phyloP scores from a whole-genome alignment of 2,329 filamentous ascomycete species.

The Calonectria hawksworthii region DNA sequence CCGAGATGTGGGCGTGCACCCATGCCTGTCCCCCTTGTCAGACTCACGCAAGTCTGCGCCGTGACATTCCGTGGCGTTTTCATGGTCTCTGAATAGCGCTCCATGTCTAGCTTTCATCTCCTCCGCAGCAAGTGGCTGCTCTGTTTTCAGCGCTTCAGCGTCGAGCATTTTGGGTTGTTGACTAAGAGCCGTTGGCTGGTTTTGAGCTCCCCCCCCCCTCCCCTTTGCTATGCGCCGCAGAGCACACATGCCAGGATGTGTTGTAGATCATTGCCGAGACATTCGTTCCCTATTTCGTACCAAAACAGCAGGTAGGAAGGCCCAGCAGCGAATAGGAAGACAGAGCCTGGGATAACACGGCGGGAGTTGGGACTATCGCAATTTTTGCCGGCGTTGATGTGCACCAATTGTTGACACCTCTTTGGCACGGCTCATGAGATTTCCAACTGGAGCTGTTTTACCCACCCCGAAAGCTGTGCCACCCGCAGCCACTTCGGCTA shows the following conservation, averaged over 20 bases:
- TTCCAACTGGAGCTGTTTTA: neutral
- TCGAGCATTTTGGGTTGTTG: neutral
- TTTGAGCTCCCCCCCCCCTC: neutral
- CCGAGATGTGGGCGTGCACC: slow-evolving; percentile 12
- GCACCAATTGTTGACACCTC: neutral
- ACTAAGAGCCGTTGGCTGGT: too few relatives aligned
- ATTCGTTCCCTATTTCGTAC: neutral
- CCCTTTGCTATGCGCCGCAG: neutral
- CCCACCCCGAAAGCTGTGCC: neutral
- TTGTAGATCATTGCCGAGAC: slow-evolving; percentile 9
- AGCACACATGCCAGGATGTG: neutral
- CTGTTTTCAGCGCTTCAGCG: neutral
- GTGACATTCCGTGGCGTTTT: neutral
- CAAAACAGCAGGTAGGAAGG: neutral
- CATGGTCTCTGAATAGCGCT: neutral
- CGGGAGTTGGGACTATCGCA: neutral
- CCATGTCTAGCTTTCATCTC: neutral
- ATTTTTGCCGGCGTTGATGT: neutral
- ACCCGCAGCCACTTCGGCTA: neutral
- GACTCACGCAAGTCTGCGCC: neutral
- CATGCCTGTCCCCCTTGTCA: neutral
- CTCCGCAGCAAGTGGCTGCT: neutral
- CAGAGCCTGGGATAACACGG: neutral
- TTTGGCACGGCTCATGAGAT: neutral
- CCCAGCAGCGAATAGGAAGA: neutral